These are phyloP conservation scores for Leishmania guyanensis DNA, from an alignment of 208 protist genomes.

Conservation along the genomic window DNA sequence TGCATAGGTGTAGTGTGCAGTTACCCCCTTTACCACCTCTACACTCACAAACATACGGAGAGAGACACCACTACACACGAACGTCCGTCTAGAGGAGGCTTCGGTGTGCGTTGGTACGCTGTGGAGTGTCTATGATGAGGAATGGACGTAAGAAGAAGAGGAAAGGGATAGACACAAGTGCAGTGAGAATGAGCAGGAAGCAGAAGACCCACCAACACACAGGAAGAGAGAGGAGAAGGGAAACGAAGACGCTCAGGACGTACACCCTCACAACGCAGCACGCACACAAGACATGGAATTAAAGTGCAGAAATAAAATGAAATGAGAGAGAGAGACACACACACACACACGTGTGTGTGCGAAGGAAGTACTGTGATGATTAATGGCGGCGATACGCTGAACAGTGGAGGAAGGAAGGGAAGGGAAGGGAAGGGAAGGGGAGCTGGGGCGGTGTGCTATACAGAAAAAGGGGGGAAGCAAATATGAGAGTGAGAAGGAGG, in stretches of 20 bases:
- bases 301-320: too few relatives aligned
- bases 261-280: neutral
- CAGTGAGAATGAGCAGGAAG: neutral
- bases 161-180: neutral
- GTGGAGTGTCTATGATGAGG: neutral
- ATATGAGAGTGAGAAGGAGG: neutral
- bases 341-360: neutral
- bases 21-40: too few relatives aligned
- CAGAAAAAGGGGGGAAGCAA: neutral
- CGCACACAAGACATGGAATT: neutral
- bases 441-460: neutral
- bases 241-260: neutral
- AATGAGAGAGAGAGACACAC: neutral
- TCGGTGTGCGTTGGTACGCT: neutral
- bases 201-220: neutral
- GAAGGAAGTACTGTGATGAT: slow-evolving; percentile 4
- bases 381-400: neutral
- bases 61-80: neutral
- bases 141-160: neutral
- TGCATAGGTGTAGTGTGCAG: too few relatives aligned
- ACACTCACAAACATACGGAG: neutral
- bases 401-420: neutral
- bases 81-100: too few relatives aligned
- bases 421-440: neutral
- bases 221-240: neutral